Base-by-base conservation (phyloP, 129 eudicot genomes). In the Kitagawia praeruptora region DNA sequence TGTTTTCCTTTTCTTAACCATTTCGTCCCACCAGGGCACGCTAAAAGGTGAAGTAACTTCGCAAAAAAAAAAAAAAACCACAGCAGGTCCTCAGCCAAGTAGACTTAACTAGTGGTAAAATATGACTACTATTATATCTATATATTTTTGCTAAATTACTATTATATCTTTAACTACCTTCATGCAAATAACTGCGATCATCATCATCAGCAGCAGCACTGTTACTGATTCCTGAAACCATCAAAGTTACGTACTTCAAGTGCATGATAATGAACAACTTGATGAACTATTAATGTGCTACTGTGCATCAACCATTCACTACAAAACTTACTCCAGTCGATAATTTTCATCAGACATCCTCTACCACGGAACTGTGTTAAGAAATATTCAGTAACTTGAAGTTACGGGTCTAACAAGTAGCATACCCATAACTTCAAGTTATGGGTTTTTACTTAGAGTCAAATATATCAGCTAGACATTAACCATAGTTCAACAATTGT, bases 261-360 rank as follows among this genome's bases (percentile, higher is more conserved):
- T 45, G 47, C 21, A 8, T n/a, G 31, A 66, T 4, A 28, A 66
- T 28, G 27, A 27, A 31, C 25, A 56, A 56, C 49, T 46, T 46
- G 23, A 4, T 49, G 19, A 49, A 49, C 15, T 16, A 49, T 49
- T 49, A 49, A 16, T 49, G 16, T 49, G 56, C 56, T 49, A 15
- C 23, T 4, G 56, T 16, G 56, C 56, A 49, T 16, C 0, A 49
- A 49, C 23, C 23, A 49, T 49, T 49, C 56, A 18, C 56, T 49
- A 4, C 7, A 49, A 16, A 49, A 86, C 86, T n/a, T 66, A 66
- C 18, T 28, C 38, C 40, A 66, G 21, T n/a, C 72, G 5, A 66
- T 66, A 4, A 66, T 27, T n/a, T 28, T 66, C 72, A 66, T 66
- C 72, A 66, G 16, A 10, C 41, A 66, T 28, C 48, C 19, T 27